A percentile compares a stretch with the other conserved stretches of the same genome.
Evolutionary conservation across 768 basidiomycete genomes (phyloP).

Genomic region (Lactifluus hygrophoroides): DNA sequence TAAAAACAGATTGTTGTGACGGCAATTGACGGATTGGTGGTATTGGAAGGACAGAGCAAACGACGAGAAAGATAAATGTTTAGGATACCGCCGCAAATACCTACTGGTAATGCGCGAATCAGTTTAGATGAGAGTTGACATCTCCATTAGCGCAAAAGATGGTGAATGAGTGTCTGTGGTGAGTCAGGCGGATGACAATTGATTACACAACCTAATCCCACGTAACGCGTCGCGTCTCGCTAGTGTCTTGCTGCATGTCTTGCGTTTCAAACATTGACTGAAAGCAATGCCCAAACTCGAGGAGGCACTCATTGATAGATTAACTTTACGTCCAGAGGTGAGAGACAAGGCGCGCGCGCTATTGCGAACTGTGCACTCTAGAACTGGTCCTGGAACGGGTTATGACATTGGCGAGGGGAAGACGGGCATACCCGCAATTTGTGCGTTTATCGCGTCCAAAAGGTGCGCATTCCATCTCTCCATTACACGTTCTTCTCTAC

Average conservation of each 20-base stretch:
- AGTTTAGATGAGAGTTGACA: no score
- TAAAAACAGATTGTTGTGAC: no score
- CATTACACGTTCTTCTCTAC: background rate
- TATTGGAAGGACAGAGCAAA: no score
- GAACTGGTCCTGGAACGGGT: constrained; percentile 44
- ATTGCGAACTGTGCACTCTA: constrained; percentile 31
- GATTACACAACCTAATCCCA: constrained; percentile 5
- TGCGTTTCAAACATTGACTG: no score
- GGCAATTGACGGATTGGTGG: no score
- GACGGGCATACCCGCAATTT: constrained; percentile 40
- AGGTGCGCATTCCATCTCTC: constrained; percentile 27
- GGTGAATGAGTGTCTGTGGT: no score
- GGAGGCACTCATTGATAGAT: constrained; percentile 14
- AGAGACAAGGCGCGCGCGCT: constrained; percentile 28
- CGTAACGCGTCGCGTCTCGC: constrained; percentile 1
- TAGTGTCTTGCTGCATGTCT: no score
- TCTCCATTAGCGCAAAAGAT: no score
- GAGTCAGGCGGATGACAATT: no score
- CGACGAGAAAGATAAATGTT: no score
- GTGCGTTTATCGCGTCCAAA: constrained; percentile 42
- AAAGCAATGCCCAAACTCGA: constrained; percentile 13
- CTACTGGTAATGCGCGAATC: no score
- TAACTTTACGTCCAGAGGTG: constrained; percentile 26
- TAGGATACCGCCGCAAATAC: no score
- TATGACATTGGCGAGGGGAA: constrained; percentile 32